phyloP scores from a whole-genome alignment of 2,329 filamentous ascomycete genomes.

The Herpotrichia juniperi region DNA sequence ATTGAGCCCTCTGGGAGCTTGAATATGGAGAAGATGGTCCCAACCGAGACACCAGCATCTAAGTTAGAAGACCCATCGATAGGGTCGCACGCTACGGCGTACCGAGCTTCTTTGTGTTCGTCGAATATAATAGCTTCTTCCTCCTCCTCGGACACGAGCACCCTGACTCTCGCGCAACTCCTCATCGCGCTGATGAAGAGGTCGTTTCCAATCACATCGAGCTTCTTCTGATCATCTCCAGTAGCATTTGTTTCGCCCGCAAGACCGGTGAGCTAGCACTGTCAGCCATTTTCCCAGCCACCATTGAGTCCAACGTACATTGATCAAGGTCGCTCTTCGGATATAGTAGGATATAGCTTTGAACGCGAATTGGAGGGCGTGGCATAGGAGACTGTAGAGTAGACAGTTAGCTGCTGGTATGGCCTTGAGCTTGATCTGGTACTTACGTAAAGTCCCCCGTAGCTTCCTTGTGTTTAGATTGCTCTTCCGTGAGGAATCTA shows the following conservation, averaged over 20 bases:
- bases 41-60: constrained; percentile 95
- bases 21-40: constrained; percentile 95
- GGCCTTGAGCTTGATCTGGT: background rate
- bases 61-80: constrained; percentile 98
- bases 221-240: constrained; percentile 99
- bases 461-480: constrained; percentile 88
- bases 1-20: constrained; percentile 79
- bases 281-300: constrained; percentile 16
- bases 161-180: constrained; percentile 85
- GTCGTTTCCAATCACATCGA: constrained; percentile 98
- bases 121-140: constrained; percentile 89
- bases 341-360: constrained; percentile 99
- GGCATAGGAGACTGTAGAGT: constrained; percentile 80
- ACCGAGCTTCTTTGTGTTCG: constrained; percentile 75
- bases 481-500: constrained; percentile 94
- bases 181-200: constrained; percentile 96
- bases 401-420: background rate
- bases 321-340: constrained; percentile 91
- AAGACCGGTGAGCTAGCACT: constrained; percentile 76
- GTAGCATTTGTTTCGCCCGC: constrained; percentile 94
- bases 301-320: constrained; percentile 53
- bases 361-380: constrained; percentile 98
- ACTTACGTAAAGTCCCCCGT: constrained; percentile 97
- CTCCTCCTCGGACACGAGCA: constrained; percentile 98
- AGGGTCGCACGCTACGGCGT: constrained; percentile 95